Base-by-base conservation (phyloP, 495 filamentous ascomycete species). In the Aspergillus avenaceus region DNA sequence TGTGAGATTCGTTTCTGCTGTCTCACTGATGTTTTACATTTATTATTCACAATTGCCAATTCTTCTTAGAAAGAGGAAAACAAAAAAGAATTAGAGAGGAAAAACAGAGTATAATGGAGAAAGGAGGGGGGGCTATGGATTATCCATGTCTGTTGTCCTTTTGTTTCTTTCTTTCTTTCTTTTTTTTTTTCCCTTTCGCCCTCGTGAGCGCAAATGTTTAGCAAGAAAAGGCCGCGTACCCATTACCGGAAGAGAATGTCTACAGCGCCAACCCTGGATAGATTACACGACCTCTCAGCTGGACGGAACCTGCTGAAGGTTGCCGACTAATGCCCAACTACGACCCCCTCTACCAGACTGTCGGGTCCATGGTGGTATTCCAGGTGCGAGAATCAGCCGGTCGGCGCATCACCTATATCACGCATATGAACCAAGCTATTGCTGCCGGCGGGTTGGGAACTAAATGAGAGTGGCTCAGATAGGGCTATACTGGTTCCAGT, bases 321-420 rank as follows among this genome's bases (percentile, higher is more conserved):
- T 60, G 46, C 38, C 48, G 37, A 51, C 58, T 61, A 61, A 61
- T 61, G 58, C 58, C 52, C 31, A 55, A 56, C 52, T 58, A 61
- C 57, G 51, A 61, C 58, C 55, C 54, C 37, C 38, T 57, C 50
- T 52, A 19, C 58, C 58, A 61, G 52, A 61, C 52, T 61, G 58
- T 61, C 58, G 58, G 58, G 58, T 53, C 58, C 58, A 41, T 48
- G 37, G 52, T 45, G 46, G 48, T 53, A 49, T 55, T 55, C 41
- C 29, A 9, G 50, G 32, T 47, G 57, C 49, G 46, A 46, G 57
- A 50, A 50, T 55, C 52, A 36, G 27, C 23, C 50, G 58, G 44
- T 51, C 45, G 42, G 44, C 23, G 46, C 27, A 26, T 37, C 31
- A 38, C 34, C 34, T 19, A n/a, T n/a, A n/a, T n/a, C n/a, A n/a